Conservation (phyloP, 2,329 filamentous ascomycete species). For the Ceratocystis albifundus region DNA sequence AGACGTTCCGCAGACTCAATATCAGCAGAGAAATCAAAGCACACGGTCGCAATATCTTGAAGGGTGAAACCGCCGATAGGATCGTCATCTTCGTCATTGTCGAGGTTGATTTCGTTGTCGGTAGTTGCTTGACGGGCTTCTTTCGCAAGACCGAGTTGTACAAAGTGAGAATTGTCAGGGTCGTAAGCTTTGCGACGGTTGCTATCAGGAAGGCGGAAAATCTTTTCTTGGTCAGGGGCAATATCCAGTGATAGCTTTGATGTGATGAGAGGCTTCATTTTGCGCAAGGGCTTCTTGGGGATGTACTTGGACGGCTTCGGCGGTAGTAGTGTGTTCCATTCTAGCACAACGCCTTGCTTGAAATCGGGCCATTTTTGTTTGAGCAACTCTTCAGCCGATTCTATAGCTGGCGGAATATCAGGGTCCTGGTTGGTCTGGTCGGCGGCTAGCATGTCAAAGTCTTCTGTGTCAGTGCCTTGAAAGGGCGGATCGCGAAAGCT, state of each 20-base stretch:
- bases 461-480: conserved; percentile 34
- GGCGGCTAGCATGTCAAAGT: conserved; percentile 34
- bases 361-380: conserved; percentile 74
- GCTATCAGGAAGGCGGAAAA: conserved; percentile 53
- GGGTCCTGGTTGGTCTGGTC: conserved; percentile 48
- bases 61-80: conserved; percentile 63
- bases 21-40: conserved; percentile 31
- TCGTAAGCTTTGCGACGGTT: conserved; percentile 45
- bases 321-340: conserved; percentile 73
- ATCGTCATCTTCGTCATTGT: conserved; percentile 47
- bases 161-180: conserved; percentile 29
- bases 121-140: conserved; percentile 28
- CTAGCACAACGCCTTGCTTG: conserved; percentile 59
- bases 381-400: conserved; percentile 63
- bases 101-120: conserved; percentile 37
- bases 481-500: conserved; percentile 22
- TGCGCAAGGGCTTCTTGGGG: conserved; percentile 66
- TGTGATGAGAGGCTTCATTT: conserved; percentile 68
- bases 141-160: conserved; percentile 30
- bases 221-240: conserved; percentile 72
- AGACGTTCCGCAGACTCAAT: conserved; percentile 24
- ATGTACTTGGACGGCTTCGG: conserved; percentile 67
- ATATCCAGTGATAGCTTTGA: conserved; percentile 84
- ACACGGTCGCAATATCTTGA: conserved; percentile 72
- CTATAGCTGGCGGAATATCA: conserved; percentile 55